These are phyloP conservation scores for Boletus tomentosulus DNA, from an alignment of 768 basidiomycete species.

Conservation along the genomic window DNA sequence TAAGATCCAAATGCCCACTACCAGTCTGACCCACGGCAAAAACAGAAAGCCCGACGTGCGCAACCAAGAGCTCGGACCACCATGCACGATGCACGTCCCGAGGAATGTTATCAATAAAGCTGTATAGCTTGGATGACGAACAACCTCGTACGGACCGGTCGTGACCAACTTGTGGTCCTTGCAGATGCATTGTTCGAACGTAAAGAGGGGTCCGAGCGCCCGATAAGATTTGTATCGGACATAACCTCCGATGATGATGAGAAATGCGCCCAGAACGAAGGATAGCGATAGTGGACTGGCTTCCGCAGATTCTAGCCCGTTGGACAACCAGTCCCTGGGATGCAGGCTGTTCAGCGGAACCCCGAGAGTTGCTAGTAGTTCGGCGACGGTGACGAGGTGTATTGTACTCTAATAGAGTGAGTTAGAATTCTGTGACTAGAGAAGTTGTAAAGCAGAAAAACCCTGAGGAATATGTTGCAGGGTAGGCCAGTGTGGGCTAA, in stretches of 20 bases:
- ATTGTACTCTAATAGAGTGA: neutral
- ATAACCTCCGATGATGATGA: neutral
- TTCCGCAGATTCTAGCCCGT: neutral
- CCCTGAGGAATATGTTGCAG: neutral
- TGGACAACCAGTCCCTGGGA: neutral
- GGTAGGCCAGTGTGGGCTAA: neutral
- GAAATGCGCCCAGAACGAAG: neutral
- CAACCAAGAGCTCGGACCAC: neutral
- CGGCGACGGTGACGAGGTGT: neutral
- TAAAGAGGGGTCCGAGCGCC: slow-evolving; percentile 20
- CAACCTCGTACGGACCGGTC: slow-evolving; percentile 22
- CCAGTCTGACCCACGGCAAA: neutral
- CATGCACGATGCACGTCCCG: neutral
- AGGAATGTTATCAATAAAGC: neutral
- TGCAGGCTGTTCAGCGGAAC: neutral
- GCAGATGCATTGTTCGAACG: slow-evolving; percentile 15
- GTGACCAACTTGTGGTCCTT: slow-evolving; percentile 24
- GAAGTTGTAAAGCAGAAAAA: neutral
- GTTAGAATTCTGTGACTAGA: neutral
- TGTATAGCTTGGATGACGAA: slow-evolving; percentile 1
- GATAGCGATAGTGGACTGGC: neutral
- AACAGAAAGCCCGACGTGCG: neutral
- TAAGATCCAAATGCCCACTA: neutral
- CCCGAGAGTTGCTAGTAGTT: neutral
- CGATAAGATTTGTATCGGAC: slow-evolving; percentile 1